Percentiles rank a stretch among this genome's conserved stretches.
phyloP scores from a whole-genome alignment of 176 grass and related monocot species.

The Triticum aestivum region DNA sequence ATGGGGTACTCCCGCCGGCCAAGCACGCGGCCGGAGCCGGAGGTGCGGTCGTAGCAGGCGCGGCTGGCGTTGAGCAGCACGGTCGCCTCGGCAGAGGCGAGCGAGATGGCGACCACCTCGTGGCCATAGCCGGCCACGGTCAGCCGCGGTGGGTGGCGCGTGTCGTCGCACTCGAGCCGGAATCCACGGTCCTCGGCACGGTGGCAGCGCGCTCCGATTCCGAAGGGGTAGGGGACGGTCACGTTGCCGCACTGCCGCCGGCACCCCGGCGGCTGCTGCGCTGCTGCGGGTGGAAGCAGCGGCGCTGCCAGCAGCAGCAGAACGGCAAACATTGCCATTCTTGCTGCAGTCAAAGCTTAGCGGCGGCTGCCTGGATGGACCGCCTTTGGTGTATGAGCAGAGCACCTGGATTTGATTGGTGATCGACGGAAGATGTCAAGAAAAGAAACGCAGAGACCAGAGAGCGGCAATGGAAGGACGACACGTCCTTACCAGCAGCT shows the following conservation, averaged over 20 bases:
- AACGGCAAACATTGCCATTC: background rate
- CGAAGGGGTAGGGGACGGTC: slow-evolving; percentile 59
- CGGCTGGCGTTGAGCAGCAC: slow-evolving; percentile 35
- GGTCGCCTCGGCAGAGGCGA: slow-evolving; percentile 20
- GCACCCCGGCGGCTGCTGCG: slow-evolving; percentile 41
- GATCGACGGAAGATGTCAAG: background rate
- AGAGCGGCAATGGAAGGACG: background rate
- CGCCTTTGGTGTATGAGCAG: background rate
- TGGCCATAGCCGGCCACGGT: background rate
- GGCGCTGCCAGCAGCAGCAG: background rate
- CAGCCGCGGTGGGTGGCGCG: slow-evolving; percentile 34
- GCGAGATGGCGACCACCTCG: slow-evolving; percentile 48
- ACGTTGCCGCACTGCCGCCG: slow-evolving; percentile 49
- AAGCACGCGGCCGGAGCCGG: background rate
- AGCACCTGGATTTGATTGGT: background rate
- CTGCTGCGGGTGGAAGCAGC: background rate
- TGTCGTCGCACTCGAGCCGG: slow-evolving; percentile 42
- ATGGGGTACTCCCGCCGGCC: background rate
- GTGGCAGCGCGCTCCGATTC: slow-evolving; percentile 46
- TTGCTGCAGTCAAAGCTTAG: background rate
- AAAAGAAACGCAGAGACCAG: background rate
- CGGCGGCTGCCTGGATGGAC: background rate
- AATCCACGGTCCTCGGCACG: slow-evolving; percentile 12
- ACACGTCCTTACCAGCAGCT: background rate
- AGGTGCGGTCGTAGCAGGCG: slow-evolving; percentile 38